A percentile compares a stretch with the other conserved stretches of the same genome.
phyloP scores from a whole-genome alignment of 1,284 basidiomycete genomes.

The Cryptococcus jaspeensis region DNA sequence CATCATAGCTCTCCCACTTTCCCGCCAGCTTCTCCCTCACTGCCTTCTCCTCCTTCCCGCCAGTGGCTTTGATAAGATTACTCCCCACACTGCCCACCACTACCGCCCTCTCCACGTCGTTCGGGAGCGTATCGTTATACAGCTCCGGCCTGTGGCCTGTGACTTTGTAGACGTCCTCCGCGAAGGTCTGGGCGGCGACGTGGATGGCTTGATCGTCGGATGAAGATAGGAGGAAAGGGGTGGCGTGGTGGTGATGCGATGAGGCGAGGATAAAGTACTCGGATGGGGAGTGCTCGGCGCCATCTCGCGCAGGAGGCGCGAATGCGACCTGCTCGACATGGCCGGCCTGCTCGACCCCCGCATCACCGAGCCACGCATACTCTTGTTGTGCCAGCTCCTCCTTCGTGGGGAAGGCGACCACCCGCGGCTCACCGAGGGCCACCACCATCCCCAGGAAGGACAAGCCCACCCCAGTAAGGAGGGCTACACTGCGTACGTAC shows the following conservation, averaged over 20 bases:
- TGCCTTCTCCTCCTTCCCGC: conserved; percentile 6
- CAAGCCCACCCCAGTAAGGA: conserved; percentile 5
- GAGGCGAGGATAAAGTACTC: conserved; percentile 16
- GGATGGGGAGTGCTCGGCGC: not conserved
- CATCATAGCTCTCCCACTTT: conserved; percentile 64
- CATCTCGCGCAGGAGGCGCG: not conserved
- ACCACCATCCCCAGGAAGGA: conserved; percentile 3
- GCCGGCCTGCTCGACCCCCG: not conserved
- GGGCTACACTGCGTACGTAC: not conserved
- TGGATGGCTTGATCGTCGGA: conserved; percentile 54
- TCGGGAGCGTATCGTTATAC: conserved; percentile 34
- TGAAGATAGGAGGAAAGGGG: conserved; percentile 26
- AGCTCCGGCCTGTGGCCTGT: conserved; percentile 57
- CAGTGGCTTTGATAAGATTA: conserved; percentile 44
- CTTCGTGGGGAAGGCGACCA: conserved; percentile 11
- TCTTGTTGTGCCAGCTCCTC: not conserved
- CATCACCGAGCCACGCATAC: not conserved
- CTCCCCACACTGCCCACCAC: conserved; percentile 67
- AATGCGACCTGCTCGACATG: conserved; percentile 5
- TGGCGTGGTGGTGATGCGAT: conserved; percentile 8
- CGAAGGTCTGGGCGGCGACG: conserved; percentile 62
- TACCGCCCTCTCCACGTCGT: conserved; percentile 53
- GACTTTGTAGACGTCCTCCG: conserved; percentile 62
- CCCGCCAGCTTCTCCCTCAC: conserved; percentile 58
- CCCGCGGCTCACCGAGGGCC: conserved; percentile 15